Evolutionary conservation across 768 basidiomycete species (phyloP), one percentile per base, ranked within the genome.

Genomic region (Boletus huronensis): DNA sequence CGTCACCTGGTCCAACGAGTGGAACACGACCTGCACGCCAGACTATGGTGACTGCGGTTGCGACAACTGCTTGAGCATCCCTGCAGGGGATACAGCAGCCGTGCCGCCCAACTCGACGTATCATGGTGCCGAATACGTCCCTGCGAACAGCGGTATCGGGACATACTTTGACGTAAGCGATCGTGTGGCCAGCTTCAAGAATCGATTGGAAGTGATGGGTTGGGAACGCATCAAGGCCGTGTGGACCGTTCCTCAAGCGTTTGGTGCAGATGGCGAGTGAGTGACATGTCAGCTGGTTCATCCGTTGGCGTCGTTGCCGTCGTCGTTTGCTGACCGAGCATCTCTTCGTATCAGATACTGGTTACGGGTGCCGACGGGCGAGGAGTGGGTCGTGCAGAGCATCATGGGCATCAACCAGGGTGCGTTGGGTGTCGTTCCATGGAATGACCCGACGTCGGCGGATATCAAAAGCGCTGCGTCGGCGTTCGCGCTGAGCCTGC

Each of bases 211-310:
- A 55, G 74, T 80, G 45, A 79, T 85, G 57, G 87, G 85, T 2
- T 87, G 87, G 83, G 83, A 84, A 58, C 73, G 81, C 11, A 81
- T 77, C 6, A 84, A 87, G 64, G 79, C 85, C 1, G 77, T 90
- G 0, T 91, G 89, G 90, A 82, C 84, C 2, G 89, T 91, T 1
- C 87, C 88, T 0, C 90, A 92, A 68, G 88, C 79, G 0, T 92
- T 92, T 64, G 87, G 87, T 26, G 64, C 26, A 3, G 62, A 14
- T 6, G 16, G 35, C 50, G 45, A 57, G 60, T 65, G 58, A 69
- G 73, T 76, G 1, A 16, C 11, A 5, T 52, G 5, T 25, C n/a
- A 11, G 2, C 11, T 17, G 14, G 32, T 9, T 23, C 5, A 25
- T 13, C 3, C 13, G 13, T 32, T 2, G 38, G 36, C 34, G 14